Evolutionary conservation across 139 green algal species (phyloP), one percentile per base, ranked within the genome.

Genomic region (Deuterostichococcus epilithicus): DNA sequence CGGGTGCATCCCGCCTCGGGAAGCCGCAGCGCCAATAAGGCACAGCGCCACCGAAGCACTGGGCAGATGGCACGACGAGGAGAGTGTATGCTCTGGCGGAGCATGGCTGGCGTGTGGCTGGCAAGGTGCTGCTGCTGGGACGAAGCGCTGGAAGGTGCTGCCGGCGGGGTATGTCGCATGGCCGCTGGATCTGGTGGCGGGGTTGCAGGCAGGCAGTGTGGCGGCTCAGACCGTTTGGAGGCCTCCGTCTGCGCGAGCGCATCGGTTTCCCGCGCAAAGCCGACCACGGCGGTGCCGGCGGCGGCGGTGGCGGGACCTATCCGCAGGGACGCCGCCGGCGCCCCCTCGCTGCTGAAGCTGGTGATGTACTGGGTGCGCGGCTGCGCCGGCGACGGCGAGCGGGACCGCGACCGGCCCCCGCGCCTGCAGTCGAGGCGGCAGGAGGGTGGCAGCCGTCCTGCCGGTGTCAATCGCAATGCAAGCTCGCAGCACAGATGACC

Each of bases 361-460:
- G 84, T 86, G 37, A 88, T 88, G 76, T 68, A 88, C 69, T 86
- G 70, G 33, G 83, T 35, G 28, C 73, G 52, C 18, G 52, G 52
- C 52, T 63, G 18, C 5, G 52, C 52, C 20, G 52, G 52, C 13
- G 52, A 63, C 5, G 52, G 18, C 10, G 52, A 63, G 3, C 52
- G 52, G 18, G 52, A 63, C 52, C 10, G 8, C 10, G 10, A 25
- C 18, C 52, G 52, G 20, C 20, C 52, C 26, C 52, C 18, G 20
- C 20, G 26, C 52, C 52, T 63, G 52, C 13, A 20, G 30, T 72
- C 3, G 3, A n/a, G n/a, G n/a, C n/a, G n/a, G n/a, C n/a, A n/a
- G n/a, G n/a, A n/a, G n/a, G n/a, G n/a, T n/a, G n/a, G n/a, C n/a
- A n/a, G n/a, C n/a, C n/a, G n/a, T n/a, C n/a, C n/a, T n/a, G n/a